Percentiles rank a stretch among this genome's conserved stretches.
phyloP scores from a whole-genome alignment of 441 rosid genomes.

The Populus trichocarpa region DNA sequence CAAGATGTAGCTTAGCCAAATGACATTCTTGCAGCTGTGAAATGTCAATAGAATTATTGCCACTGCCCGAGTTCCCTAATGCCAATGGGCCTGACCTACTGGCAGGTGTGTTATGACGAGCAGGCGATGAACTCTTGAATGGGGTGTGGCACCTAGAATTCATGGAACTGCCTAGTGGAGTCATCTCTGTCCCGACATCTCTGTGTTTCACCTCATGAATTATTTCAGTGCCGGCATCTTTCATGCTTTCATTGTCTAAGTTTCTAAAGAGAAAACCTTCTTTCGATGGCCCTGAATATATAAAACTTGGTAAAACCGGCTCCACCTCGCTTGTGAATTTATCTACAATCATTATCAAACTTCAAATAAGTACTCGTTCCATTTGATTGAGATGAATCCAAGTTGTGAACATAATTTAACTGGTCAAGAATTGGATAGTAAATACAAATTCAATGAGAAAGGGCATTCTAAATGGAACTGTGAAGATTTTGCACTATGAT shows the following conservation, averaged over 20 bases:
- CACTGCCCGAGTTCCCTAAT: slow-evolving; percentile 23
- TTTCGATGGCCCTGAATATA: slow-evolving; percentile 56
- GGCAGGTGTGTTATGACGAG: slow-evolving; percentile 90
- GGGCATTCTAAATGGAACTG: background rate
- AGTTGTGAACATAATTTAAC: background rate
- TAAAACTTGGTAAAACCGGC: slow-evolving; percentile 43
- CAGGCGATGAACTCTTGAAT: slow-evolving; percentile 65
- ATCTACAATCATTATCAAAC: slow-evolving; percentile 40
- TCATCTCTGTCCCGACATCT: slow-evolving; percentile 94
- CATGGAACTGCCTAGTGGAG: slow-evolving; percentile 77
- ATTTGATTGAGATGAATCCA: background rate
- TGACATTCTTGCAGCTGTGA: slow-evolving; percentile 63
- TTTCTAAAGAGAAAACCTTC: slow-evolving; percentile 76
- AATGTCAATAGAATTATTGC: slow-evolving; percentile 44
- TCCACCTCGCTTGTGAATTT: slow-evolving; percentile 73
- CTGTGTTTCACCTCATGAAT: slow-evolving; percentile 55
- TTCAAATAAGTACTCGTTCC: background rate
- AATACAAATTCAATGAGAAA: background rate
- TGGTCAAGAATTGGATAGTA: background rate
- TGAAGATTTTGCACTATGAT: background rate
- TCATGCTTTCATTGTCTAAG: slow-evolving; percentile 39
- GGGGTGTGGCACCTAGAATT: slow-evolving; percentile 84
- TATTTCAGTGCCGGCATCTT: slow-evolving; percentile 47
- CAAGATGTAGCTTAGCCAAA: slow-evolving; percentile 70
- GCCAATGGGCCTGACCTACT: slow-evolving; percentile 79